Base-by-base conservation (phyloP, 2,329 filamentous ascomycete species). In the Xylariaceae sp. region DNA sequence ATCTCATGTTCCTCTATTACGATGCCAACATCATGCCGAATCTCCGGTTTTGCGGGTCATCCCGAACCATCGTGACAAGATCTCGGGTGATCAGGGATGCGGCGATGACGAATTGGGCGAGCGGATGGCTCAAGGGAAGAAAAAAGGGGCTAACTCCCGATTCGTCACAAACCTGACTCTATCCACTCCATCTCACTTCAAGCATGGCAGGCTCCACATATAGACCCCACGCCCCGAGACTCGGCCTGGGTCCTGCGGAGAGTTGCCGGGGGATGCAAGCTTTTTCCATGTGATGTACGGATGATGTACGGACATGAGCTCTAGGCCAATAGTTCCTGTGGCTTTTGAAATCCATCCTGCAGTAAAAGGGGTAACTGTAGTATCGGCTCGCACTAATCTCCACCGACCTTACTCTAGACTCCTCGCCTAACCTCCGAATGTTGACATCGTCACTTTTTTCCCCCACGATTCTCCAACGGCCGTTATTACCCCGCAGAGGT, bases 401-500 rank as follows among this genome's bases (percentile, higher is more conserved):
- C 32, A 16, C 32, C 14, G 32, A 14, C 32, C 3, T 12, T 37
- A 37, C 32, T 37, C 32, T 14, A 37, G 32, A 3, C 32, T 37
- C 3, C 5, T 37, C 32, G 7, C 32, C 32, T 37, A 60, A 57
- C 43, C 59, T 56, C 56, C 56, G 59, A 61, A 48, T 18, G 19
- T 56, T 45, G 26, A 52, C 45, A 53, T 52, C 52, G 48, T 48
- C 48, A 52, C 19, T 20, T 40, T 37, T 23, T 47, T 42, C 20
- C 56, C 44, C 50, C 41, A 51, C 42, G 29, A 19, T 50, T 40
- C 21, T 42, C 20, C 19, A 47, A 42, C 40, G 40, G 16, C 32
- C 47, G 26, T 48, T 48, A n/a, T 56, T 60, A 58, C 60, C 60
- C 60, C 60, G 60, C 60, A 37, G 14, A 12, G 32, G 32, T 37